phyloP scores from a whole-genome alignment of 2,329 filamentous ascomycete genomes.

The Chaetomium strumarium region DNA sequence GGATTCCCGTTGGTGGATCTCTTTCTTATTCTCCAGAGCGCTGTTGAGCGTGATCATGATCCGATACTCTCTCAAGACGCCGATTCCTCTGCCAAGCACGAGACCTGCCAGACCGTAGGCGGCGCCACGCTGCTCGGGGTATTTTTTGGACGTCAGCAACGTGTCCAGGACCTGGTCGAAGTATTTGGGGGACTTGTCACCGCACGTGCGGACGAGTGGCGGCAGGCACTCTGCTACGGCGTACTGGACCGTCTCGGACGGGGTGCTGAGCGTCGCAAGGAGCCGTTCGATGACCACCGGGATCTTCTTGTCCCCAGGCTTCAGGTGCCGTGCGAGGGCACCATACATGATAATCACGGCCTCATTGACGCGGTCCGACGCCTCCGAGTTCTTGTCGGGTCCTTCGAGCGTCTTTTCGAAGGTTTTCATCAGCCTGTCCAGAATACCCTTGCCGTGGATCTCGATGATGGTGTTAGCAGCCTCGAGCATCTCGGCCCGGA shows the following conservation, averaged over 20 bases:
- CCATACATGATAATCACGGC: slow-evolving; percentile 97
- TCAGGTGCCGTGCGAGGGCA: slow-evolving; percentile 81
- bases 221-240: slow-evolving; percentile 92
- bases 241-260: slow-evolving; percentile 94
- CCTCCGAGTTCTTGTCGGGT: slow-evolving; percentile 73
- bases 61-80: slow-evolving; percentile 73
- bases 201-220: slow-evolving; percentile 77
- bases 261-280: slow-evolving; percentile 81
- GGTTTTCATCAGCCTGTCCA: slow-evolving; percentile 86
- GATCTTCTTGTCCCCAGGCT: slow-evolving; percentile 77
- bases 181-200: slow-evolving; percentile 72
- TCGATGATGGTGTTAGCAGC: slow-evolving; percentile 78
- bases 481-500: slow-evolving; percentile 87
- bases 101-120: slow-evolving; percentile 93
- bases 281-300: slow-evolving; percentile 83
- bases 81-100: slow-evolving; percentile 80
- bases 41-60: slow-evolving; percentile 75
- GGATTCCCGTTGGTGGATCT: slow-evolving; percentile 79
- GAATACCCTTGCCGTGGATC: slow-evolving; percentile 69
- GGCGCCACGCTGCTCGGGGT: slow-evolving; percentile 85
- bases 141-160: slow-evolving; percentile 81
- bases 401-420: slow-evolving; percentile 86
- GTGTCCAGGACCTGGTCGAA: slow-evolving; percentile 74
- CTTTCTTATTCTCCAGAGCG: slow-evolving; percentile 93
- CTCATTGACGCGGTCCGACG: slow-evolving; percentile 87